Evolutionary conservation across 1,284 basidiomycete species (phyloP).

Genomic region (Peniophora sp.): DNA sequence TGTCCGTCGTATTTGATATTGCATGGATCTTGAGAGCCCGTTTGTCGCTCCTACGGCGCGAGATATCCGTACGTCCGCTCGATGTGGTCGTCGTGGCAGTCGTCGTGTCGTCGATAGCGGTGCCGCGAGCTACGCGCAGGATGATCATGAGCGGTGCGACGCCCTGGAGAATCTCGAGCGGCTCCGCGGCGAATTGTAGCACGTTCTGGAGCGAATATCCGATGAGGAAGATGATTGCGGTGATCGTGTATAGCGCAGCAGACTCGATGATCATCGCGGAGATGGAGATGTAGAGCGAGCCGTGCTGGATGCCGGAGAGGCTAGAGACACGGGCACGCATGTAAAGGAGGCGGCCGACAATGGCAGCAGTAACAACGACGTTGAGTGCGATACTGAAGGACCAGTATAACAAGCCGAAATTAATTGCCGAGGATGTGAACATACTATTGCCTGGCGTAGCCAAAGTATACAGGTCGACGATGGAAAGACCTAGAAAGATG

Average conservation of each 20-base stretch:
- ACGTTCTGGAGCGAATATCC: slow-evolving; percentile 2
- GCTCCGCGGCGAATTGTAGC: neutral
- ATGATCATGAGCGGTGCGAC: neutral
- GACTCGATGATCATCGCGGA: slow-evolving; percentile 12
- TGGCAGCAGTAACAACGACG: slow-evolving; percentile 7
- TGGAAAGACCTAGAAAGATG: neutral
- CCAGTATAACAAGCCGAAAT: slow-evolving; percentile 8
- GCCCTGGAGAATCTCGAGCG: neutral
- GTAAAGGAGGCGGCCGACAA: slow-evolving; percentile 7
- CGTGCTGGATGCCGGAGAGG: neutral
- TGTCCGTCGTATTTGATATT: too few species aligned
- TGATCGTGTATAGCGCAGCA: slow-evolving; percentile 6
- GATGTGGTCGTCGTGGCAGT: too few species aligned
- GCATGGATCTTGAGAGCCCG: too few species aligned
- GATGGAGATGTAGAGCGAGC: slow-evolving; percentile 4
- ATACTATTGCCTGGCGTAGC: slow-evolving; percentile 5
- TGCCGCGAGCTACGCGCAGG: neutral
- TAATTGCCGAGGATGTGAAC: neutral
- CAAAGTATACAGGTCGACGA: neutral
- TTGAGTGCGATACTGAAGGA: slow-evolving; percentile 6
- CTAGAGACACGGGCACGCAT: slow-evolving; percentile 3
- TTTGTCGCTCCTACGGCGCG: too few species aligned
- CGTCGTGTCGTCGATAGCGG: too few species aligned
- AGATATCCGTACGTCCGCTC: too few species aligned
- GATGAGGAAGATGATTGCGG: slow-evolving; percentile 4